These are phyloP conservation scores for Fusarium sp. DNA, from an alignment of 2,329 filamentous ascomycete species.

Conservation along the genomic window DNA sequence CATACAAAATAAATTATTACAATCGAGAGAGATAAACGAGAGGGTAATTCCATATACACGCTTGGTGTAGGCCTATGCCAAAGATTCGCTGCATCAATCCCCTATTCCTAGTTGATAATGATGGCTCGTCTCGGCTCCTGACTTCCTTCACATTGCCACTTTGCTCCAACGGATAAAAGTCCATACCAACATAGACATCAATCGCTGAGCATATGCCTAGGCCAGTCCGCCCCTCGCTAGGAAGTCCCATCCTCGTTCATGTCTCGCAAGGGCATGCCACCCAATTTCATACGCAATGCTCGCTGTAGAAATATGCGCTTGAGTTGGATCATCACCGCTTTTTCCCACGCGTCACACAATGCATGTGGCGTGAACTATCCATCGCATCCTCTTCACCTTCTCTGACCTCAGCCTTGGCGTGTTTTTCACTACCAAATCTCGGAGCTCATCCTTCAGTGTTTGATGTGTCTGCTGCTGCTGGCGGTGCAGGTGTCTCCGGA, in stretches of 20 bases:
- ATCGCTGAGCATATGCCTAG: constrained; percentile 17
- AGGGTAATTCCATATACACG: constrained; percentile 36
- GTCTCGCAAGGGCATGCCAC: constrained; percentile 14
- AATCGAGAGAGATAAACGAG: constrained; percentile 38
- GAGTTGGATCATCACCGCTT: constrained; percentile 25
- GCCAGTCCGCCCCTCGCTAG: constrained; percentile 18
- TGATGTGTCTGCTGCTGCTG: constrained; percentile 44
- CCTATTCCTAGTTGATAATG: not conserved
- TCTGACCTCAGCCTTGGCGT: not conserved
- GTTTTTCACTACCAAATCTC: not conserved
- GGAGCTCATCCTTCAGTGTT: constrained; percentile 35
- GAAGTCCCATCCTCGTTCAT: constrained; percentile 11
- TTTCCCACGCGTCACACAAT: constrained; percentile 4
- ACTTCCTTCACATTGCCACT: constrained; percentile 3
- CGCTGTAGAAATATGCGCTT: constrained; percentile 25
- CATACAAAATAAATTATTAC: constrained; percentile 41
- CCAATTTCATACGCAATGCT: constrained; percentile 28
- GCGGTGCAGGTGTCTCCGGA: constrained; percentile 47
- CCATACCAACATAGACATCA: constrained; percentile 1
- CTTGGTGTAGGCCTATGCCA: constrained; percentile 24
- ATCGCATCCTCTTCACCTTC: not conserved
- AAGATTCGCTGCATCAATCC: constrained; percentile 10
- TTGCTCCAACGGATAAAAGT: constrained; percentile 17
- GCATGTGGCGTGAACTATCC: constrained; percentile 11
- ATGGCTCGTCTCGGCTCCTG: constrained; percentile 11